A percentile compares a stretch with the other conserved stretches of the same genome.
Evolutionary conservation across 2,329 filamentous ascomycete species (phyloP).

Genomic region (Aschersonia sp.): DNA sequence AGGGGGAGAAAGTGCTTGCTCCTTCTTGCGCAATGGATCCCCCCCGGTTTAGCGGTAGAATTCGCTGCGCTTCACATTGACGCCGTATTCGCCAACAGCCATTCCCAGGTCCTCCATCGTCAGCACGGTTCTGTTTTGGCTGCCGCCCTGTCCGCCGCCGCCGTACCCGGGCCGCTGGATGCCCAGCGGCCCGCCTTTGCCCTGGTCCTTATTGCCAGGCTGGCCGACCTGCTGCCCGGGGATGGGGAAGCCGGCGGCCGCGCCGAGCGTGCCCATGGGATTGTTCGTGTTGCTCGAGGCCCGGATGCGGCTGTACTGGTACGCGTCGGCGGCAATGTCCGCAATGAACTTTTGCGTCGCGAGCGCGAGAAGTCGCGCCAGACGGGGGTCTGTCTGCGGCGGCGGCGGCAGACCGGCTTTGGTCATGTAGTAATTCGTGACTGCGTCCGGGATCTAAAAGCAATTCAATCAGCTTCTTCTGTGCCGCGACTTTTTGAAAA

Average conservation of each 20-base stretch:
- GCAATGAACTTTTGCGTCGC: constrained; percentile 99
- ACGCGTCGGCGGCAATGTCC: constrained; percentile 91
- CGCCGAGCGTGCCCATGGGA: constrained; percentile 75
- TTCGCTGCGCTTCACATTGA: constrained; percentile 93
- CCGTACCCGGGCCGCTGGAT: constrained; percentile 69
- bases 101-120: constrained; percentile 99
- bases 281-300: constrained; percentile 81
- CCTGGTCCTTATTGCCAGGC: constrained; percentile 40
- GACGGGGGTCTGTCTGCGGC: constrained; percentile 75
- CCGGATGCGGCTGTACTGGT: constrained; percentile 92
- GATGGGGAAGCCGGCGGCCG: constrained; percentile 53
- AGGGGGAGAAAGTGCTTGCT: too few species aligned
- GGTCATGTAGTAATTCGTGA: constrained; percentile 96
- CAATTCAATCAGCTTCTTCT: neutral
- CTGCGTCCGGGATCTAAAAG: constrained; percentile 83
- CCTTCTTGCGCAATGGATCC: too few species aligned
- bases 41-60: constrained; percentile 62
- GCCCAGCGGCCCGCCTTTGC: constrained; percentile 46
- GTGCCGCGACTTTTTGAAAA: neutral
- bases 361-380: constrained; percentile 84
- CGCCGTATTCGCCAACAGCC: constrained; percentile 94
- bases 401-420: constrained; percentile 87
- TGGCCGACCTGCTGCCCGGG: constrained; percentile 47
- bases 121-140: constrained; percentile 81
- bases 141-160: constrained; percentile 77